Conservation (phyloP, 1,139 yeast species). For the Torulaspora globosa region DNA sequence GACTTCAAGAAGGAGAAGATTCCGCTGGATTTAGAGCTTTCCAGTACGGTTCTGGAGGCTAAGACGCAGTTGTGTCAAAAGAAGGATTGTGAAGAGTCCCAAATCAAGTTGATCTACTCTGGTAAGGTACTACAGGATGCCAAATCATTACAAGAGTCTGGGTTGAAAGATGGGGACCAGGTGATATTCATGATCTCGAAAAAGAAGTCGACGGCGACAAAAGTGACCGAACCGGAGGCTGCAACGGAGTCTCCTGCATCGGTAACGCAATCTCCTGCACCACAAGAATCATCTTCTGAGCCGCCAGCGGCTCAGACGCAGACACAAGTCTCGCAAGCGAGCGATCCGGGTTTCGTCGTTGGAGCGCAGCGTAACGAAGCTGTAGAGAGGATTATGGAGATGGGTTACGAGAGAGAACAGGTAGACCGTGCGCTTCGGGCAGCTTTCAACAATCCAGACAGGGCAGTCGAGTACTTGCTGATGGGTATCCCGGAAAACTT, state of each 20-base stretch:
- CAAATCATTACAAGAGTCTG: slow-evolving; percentile 64
- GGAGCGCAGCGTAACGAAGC: slow-evolving; percentile 38
- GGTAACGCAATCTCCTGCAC: slow-evolving; percentile 23
- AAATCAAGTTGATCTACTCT: slow-evolving; percentile 86
- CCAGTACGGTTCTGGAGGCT: slow-evolving; percentile 63
- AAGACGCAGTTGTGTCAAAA: slow-evolving; percentile 69
- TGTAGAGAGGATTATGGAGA: slow-evolving; percentile 79
- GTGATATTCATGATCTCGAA: slow-evolving; percentile 83
- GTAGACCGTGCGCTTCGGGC: slow-evolving; percentile 91
- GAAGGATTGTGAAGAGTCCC: slow-evolving; percentile 66
- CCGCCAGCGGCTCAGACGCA: slow-evolving; percentile 25
- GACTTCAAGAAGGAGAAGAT: slow-evolving; percentile 91
- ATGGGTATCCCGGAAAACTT: slow-evolving; percentile 82
- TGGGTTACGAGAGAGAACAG: slow-evolving; percentile 89
- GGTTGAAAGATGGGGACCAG: slow-evolving; percentile 84
- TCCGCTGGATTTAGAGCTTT: slow-evolving; percentile 68
- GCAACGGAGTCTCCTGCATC: slow-evolving; percentile 26
- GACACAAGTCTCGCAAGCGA: slow-evolving; percentile 27
- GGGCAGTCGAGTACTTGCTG: slow-evolving; percentile 92
- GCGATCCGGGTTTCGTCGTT: slow-evolving; percentile 34
- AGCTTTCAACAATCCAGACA: slow-evolving; percentile 94
- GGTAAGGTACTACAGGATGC: slow-evolving; percentile 83
- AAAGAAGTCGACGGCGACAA: slow-evolving; percentile 29
- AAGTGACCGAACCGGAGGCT: slow-evolving; percentile 23
- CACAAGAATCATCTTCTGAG: slow-evolving; percentile 12